phyloP scores from a whole-genome alignment of 371 early-diverging fungal species.

The Rhizomucor pusillus region DNA sequence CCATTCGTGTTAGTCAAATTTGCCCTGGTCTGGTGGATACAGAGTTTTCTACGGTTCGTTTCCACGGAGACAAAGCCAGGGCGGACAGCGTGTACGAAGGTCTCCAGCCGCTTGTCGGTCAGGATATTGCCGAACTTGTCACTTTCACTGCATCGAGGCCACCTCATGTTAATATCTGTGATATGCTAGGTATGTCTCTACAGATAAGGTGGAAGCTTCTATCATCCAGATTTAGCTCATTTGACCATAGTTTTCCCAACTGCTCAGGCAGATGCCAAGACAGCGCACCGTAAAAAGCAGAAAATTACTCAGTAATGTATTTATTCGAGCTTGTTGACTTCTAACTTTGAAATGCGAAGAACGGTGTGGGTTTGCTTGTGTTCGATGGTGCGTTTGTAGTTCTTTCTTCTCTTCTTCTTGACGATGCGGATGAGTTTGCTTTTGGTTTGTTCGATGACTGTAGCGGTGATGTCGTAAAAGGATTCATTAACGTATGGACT shows the following conservation, averaged over 20 bases:
- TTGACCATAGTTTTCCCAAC: conserved; percentile 13
- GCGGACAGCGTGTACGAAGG: conserved; percentile 85
- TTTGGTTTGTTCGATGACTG: conserved; percentile 89
- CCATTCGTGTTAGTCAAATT: conserved; percentile 74
- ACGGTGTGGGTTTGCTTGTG: conserved; percentile 77
- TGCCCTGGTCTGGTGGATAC: conserved; percentile 87
- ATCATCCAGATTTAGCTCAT: neutral
- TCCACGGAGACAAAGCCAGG: conserved; percentile 74
- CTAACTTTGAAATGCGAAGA: conserved; percentile 72
- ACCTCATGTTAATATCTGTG: conserved; percentile 80
- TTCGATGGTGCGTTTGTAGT: conserved; percentile 72
- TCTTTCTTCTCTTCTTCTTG: conserved; percentile 88
- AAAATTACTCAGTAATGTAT: too few relatives aligned
- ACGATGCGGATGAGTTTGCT: conserved; percentile 75
- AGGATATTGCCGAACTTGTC: conserved; percentile 80
- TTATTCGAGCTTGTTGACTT: conserved; percentile 54
- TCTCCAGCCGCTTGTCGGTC: conserved; percentile 62
- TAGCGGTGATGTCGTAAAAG: conserved; percentile 76
- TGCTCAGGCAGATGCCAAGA: conserved; percentile 14
- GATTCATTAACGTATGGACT: conserved; percentile 77
- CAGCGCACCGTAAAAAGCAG: conserved; percentile 13
- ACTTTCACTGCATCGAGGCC: conserved; percentile 82
- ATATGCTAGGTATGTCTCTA: conserved; percentile 51
- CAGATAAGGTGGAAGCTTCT: neutral
- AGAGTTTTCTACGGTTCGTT: conserved; percentile 88